phyloP scores from a whole-genome alignment of 83 land plant genomes.

The Picea mariana region DNA sequence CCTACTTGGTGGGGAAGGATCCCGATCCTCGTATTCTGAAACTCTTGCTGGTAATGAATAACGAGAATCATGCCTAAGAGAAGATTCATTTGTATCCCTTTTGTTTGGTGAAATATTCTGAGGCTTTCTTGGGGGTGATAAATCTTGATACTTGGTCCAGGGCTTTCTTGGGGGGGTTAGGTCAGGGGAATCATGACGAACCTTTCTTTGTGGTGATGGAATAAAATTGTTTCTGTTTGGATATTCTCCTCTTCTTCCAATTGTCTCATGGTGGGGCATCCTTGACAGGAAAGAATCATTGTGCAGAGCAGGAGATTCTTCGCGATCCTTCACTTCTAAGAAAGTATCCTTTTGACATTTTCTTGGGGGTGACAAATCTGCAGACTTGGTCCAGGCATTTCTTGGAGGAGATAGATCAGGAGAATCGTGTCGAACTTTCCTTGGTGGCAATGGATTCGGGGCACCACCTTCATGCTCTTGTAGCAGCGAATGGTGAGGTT shows the following conservation, averaged over 20 bases:
- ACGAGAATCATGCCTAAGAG: not conserved
- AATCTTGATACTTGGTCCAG: conserved; percentile 8
- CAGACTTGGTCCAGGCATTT: not conserved
- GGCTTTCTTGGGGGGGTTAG: not conserved
- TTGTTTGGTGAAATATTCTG: not conserved
- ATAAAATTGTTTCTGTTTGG: not conserved
- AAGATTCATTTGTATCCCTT: conserved; percentile 7
- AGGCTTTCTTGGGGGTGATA: conserved; percentile 20
- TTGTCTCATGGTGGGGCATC: too few species aligned
- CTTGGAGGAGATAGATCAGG: conserved; percentile 24
- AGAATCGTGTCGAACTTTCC: conserved; percentile 27
- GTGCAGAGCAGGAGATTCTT: not conserved
- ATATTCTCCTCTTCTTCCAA: too few species aligned
- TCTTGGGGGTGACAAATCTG: conserved; percentile 43
- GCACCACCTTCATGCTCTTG: not conserved
- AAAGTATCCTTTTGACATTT: not conserved
- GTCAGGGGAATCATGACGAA: conserved; percentile 6
- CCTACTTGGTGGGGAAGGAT: conserved; percentile 42
- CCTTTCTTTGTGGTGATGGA: not conserved
- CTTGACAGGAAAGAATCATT: too few species aligned
- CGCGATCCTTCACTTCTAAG: not conserved
- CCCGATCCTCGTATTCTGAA: not conserved
- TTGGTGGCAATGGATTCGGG: conserved; percentile 39
- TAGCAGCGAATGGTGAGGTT: not conserved
- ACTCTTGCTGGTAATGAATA: too few species aligned